Base-by-base conservation (phyloP, 2,329 filamentous ascomycete genomes). In the Fusarium sp. region DNA sequence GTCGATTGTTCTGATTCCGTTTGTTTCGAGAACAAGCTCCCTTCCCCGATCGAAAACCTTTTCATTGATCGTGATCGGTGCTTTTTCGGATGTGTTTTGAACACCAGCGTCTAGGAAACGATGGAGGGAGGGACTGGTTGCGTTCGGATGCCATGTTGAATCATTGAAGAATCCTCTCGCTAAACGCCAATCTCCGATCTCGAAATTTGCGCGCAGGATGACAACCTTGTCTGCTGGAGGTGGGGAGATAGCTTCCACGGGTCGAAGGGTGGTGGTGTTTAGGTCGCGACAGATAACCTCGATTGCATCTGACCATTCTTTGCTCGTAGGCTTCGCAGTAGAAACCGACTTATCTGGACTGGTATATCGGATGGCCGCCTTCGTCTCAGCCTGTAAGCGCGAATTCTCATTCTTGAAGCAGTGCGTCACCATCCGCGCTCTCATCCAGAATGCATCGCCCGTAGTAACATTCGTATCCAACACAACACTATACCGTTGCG, bases 401-500 rank as follows among this genome's bases (percentile, higher is more conserved):
- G 62, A 16, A 8, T 82, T 82, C 4, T 75, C 66, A 1, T 68
- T 74, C 7, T 75, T 76, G 55, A 82, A 82, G 57, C 80, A 82
- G 46, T 80, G 79, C 0, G 80, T 77, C 4, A 81, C 74, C 79
- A 82, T 82, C 1, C 74, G 83, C 0, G 89, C 88, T 23, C 90
- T 83, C 67, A 93, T 84, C 80, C 90, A 91, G 74, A 90, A 93
- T 10, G 87, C 81, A 18, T 84, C 77, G 7, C 78, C 76, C 0
- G 82, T 81, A 4, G 84, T 83, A 50, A 86, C 85, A 74, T 90
- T 89, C 8, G 89, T 84, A 3, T 86, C 86, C 2, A 93, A 73
- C 0, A 93, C 78, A 16, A 91, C 83, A 72, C 90, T 91, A 73
- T 92, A 93, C 16, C 91, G 85, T 75, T 93, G 91, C 0, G 90